A percentile compares a stretch with the other conserved stretches of the same genome.
Evolutionary conservation across 2,329 filamentous ascomycete species (phyloP).

Genomic region (Hortaea werneckii): DNA sequence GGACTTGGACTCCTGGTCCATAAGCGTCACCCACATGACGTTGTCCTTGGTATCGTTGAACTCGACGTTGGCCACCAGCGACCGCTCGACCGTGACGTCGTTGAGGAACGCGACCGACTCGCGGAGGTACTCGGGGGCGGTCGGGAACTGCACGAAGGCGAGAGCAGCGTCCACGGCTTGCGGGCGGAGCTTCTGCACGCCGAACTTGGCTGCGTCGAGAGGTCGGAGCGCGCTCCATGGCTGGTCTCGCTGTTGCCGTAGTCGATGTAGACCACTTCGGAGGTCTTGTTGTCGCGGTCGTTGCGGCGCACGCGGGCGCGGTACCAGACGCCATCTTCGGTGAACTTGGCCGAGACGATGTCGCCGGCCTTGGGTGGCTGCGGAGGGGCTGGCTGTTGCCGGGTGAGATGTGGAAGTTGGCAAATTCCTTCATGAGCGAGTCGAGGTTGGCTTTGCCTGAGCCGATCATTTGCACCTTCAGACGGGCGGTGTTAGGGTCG

Average conservation of each 20-base stretch:
- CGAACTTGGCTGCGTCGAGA: conserved; percentile 71
- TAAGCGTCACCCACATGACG: conserved; percentile 70
- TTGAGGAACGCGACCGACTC: conserved; percentile 70
- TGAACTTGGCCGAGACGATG: conserved; percentile 83
- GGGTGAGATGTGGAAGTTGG: conserved; percentile 77
- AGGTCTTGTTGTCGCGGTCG: conserved; percentile 77
- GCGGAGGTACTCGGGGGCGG: conserved; percentile 66
- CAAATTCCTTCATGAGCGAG: conserved; percentile 82
- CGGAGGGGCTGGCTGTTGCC: conserved; percentile 64
- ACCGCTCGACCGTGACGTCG: conserved; percentile 58
- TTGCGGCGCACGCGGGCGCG: conserved; percentile 83
- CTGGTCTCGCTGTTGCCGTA: conserved; percentile 90
- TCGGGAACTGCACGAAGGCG: conserved; percentile 81
- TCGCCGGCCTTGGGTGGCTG: conserved; percentile 83
- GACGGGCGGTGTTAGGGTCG: conserved; percentile 60
- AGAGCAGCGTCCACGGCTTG: conserved; percentile 82
- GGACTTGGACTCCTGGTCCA: conserved; percentile 48
- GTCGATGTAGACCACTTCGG: conserved; percentile 89
- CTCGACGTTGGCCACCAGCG: conserved; percentile 86
- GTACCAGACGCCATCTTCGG: conserved; percentile 86
- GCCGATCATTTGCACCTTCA: conserved; percentile 89
- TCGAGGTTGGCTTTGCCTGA: conserved; percentile 76
- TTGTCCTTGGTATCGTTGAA: conserved; percentile 67
- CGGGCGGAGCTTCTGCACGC: conserved; percentile 66
- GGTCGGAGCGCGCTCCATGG: conserved; percentile 76